A percentile compares a stretch with the other conserved stretches of the same genome.
Evolutionary conservation across 2,329 filamentous ascomycete genomes (phyloP).

Genomic region (Alternaria ventricosa): DNA sequence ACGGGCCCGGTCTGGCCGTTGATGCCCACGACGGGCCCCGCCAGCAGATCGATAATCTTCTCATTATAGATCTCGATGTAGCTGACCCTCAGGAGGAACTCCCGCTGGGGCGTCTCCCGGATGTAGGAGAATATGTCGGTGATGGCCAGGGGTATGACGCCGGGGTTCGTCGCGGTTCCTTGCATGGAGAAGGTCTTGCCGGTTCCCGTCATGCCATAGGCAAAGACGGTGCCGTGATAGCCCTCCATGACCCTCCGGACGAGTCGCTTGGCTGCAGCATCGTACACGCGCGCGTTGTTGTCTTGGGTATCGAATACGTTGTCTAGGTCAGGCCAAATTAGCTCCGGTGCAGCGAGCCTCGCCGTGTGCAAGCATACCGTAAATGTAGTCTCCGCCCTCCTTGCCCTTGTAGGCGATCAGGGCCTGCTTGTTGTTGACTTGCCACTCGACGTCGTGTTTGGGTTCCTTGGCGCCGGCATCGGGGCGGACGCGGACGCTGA

Average conservation of each 20-base stretch:
- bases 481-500: slow-evolving; percentile 92
- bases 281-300: slow-evolving; percentile 93
- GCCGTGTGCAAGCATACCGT: slow-evolving; percentile 67
- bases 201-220: slow-evolving; percentile 98
- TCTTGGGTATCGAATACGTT: slow-evolving; percentile 96
- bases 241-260: slow-evolving; percentile 98
- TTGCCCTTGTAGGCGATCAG: slow-evolving; percentile 84
- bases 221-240: slow-evolving; percentile 97
- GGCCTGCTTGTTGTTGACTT: slow-evolving; percentile 83
- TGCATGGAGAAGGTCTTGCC: slow-evolving; percentile 99
- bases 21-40: slow-evolving; percentile 68
- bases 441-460: slow-evolving; percentile 82
- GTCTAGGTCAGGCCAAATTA: slow-evolving; percentile 62
- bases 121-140: slow-evolving; percentile 99
- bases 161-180: slow-evolving; percentile 91
- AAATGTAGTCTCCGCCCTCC: slow-evolving; percentile 85
- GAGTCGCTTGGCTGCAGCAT: slow-evolving; percentile 89
- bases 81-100: slow-evolving; percentile 94
- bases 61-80: slow-evolving; percentile 99
- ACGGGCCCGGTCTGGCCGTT: slow-evolving; percentile 60
- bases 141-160: slow-evolving; percentile 95
- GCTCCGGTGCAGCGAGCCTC: slow-evolving; percentile 8
- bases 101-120: slow-evolving; percentile 90
- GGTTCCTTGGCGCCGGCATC: slow-evolving; percentile 72
- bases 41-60: slow-evolving; percentile 91